Conservation (phyloP, 805 yeast species). For the Helenozyma rhizophorensis region DNA sequence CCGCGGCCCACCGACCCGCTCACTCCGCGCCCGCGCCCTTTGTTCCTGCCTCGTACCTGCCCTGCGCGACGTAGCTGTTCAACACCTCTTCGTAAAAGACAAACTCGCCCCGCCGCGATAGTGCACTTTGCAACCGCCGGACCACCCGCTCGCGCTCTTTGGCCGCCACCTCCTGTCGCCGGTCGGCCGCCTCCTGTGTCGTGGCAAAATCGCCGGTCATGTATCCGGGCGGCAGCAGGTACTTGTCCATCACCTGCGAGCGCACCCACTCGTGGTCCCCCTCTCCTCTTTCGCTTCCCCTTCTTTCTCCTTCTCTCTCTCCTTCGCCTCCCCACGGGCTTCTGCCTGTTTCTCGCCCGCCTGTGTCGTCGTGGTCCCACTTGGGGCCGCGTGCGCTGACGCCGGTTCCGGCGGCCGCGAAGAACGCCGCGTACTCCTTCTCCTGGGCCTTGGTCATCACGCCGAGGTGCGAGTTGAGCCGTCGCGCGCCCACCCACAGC, state of each 20-base stretch:
- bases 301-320: too few species aligned
- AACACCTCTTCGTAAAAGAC: constrained; percentile 28
- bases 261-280: constrained; percentile 18
- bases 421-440: constrained; percentile 13
- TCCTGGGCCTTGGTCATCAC: constrained; percentile 20
- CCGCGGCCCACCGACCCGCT: too few species aligned
- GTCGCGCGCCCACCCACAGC: constrained; percentile 15
- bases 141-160: constrained; percentile 25
- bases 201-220: constrained; percentile 35
- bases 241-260: constrained; percentile 32
- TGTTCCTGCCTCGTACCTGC: background rate
- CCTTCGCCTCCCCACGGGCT: background rate
- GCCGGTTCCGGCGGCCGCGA: constrained; percentile 15
- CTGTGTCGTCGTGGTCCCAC: constrained; percentile 8
- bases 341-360: background rate
- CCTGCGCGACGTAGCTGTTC: constrained; percentile 23
- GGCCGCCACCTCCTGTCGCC: constrained; percentile 16
- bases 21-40: too few species aligned
- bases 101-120: constrained; percentile 24
- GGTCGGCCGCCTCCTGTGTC: constrained; percentile 26
- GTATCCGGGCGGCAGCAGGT: constrained; percentile 38
- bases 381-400: constrained; percentile 10
- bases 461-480: constrained; percentile 11
- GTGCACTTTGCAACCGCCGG: constrained; percentile 24
- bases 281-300: too few species aligned